Base-by-base conservation (phyloP, 2,329 filamentous ascomycete genomes). In the Fusarium multiceps region DNA sequence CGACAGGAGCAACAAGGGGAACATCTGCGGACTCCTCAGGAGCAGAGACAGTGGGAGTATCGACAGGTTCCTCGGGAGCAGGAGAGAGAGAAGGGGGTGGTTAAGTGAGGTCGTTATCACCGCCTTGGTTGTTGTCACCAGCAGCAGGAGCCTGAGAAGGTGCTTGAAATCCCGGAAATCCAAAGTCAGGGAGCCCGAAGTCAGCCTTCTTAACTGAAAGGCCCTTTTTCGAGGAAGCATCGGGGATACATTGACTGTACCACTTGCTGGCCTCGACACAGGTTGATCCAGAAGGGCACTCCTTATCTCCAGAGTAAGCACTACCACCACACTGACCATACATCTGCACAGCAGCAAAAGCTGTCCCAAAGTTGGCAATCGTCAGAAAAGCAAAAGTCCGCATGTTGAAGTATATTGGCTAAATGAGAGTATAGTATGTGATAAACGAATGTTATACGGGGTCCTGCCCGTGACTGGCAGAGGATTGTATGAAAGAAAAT, bases 171-270 rank as follows among this genome's bases (percentile, higher is more conserved):
- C 18, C 25, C 7, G 28, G 32, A 4, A 46, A 37, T n/a, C 45
- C 45, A 9, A 63, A 58, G 28, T 28, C 20, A 14, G 30, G 41
- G 30, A 54, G n/a, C 28, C 25, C 49, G 40, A 42, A 37, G n/a
- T 54, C 37, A 7, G 40, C 37, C 41, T 61, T 47, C 46, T 71
- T 30, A 12, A 46, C 34, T 9, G 69, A 56, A 34, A 61, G 25
- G 18, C 37, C 49, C 7, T 41, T 53, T 16, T 32, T 51, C 13
- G 37, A 27, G 14, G 37, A 43, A 27, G 57, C 46, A 21, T 30
- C 16, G 18, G 69, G 69, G 12, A 71, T 30, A 16, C 64, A 74
- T 53, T 72, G 67, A 34, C 72, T 72, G 41, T 74, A 72, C 69
- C 65, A 72, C 23, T 72, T 66, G 30, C 63, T 74, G 20, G 62